A percentile compares a stretch with the other conserved stretches of the same genome.
phyloP scores from a whole-genome alignment of 176 grass and related monocot species.

The Zoysia japonica region DNA sequence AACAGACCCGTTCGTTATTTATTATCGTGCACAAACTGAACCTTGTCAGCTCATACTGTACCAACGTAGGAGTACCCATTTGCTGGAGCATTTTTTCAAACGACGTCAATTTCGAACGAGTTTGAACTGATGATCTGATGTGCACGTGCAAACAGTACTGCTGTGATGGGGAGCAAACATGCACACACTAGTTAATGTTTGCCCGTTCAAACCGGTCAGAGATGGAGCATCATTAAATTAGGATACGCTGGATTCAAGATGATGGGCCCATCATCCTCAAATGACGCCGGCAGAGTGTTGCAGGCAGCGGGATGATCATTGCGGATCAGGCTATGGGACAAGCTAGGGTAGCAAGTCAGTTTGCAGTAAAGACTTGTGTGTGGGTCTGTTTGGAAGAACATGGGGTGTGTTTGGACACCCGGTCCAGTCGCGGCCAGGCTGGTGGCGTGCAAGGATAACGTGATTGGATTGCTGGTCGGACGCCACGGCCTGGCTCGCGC shows the following conservation, averaged over 20 bases:
- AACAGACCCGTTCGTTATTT: constrained; percentile 17
- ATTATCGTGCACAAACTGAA: constrained; percentile 16
- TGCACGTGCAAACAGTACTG: constrained; percentile 30
- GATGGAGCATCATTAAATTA: constrained; percentile 11
- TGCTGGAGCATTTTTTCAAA: not conserved
- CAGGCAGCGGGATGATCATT: constrained; percentile 7
- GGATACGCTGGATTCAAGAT: constrained; percentile 3
- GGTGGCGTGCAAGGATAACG: too few relatives aligned
- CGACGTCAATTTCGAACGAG: constrained; percentile 32
- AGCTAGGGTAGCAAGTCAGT: constrained; percentile 5
- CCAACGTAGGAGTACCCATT: not conserved
- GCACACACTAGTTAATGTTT: not conserved
- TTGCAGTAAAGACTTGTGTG: constrained; percentile 26
- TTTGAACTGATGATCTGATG: constrained; percentile 24
- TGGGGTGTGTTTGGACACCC: not conserved
- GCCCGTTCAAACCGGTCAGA: constrained; percentile 21
- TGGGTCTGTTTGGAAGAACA: constrained; percentile 34
- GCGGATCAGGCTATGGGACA: constrained; percentile 32
- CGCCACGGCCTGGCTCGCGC: too few relatives aligned
- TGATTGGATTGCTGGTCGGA: too few relatives aligned
- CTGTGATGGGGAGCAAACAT: constrained; percentile 35
- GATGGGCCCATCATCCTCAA: constrained; percentile 33
- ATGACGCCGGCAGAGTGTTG: constrained; percentile 42
- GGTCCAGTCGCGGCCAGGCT: too few relatives aligned
- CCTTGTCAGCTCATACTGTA: constrained; percentile 18